Evolutionary conservation across 2,329 filamentous ascomycete genomes (phyloP), one percentile per base, ranked within the genome.

Genomic region (Monosporascus cannonballus): DNA sequence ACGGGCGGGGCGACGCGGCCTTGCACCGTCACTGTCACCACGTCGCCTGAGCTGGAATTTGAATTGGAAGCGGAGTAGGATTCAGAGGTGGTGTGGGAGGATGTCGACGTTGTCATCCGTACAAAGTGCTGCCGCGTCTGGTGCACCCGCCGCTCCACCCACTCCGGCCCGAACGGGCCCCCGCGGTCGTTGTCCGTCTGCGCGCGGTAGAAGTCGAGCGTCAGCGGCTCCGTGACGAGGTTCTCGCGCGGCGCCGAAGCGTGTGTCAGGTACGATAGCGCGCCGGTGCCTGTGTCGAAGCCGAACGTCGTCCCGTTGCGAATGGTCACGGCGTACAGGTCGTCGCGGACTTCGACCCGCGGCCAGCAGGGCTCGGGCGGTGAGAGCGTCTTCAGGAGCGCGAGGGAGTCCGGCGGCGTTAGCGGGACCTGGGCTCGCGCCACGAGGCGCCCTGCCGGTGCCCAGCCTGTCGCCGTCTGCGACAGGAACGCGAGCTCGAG

Each of bases 131-230:
- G 64, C 4, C 69, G 71, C 3, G 74, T 76, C 59, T 78, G 73
- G 59, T 79, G 72, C 0, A 80, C 61, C 3, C 73, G 70, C 6
- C 68, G 61, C 18, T 74, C 71, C 11, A 72, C 67, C 84, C 85
- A 88, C 55, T 84, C 75, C 49, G 73, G 70, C 1, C 81, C 83
- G 57, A 81, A 79, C 17, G 73, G 69, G 6, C 73, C 71, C 0
- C 77, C 77, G 4, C 74, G 72, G 62, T 88, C 85, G 62, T 87
- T 87, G 68, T 87, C 83, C 0, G 84, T 87, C 38, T 79, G 73
- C 0, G 85, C 79, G 39, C 85, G 83, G 71, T 84, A 87, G 64
- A 88, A 79, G 56, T 76, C 74, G 41, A 85, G 71, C 2, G 67
- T 57, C 2, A 76, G 60, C 1, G 76, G 74, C 30, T 72, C 63